Conservation (phyloP, 768 basidiomycete genomes). For the Tylopilus felleus region DNA sequence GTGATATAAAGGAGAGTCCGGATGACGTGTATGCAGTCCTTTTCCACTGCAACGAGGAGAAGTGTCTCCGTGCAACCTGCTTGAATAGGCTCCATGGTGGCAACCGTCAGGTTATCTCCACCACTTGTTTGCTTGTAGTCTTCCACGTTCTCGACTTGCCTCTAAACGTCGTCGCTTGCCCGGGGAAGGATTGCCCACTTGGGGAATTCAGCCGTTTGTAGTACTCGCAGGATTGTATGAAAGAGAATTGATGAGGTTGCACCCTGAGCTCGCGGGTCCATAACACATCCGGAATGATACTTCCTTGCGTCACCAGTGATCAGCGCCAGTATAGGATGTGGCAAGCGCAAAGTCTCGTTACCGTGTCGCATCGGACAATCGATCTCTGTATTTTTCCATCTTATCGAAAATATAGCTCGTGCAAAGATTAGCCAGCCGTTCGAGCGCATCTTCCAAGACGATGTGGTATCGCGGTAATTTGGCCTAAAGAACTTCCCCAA, state of each 20-base stretch:
- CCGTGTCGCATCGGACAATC: not conserved
- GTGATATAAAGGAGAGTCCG: not conserved
- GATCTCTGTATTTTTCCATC: not conserved
- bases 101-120: too few species aligned
- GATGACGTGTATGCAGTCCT: not conserved
- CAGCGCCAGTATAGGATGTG: not conserved
- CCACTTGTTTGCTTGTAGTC: too few species aligned
- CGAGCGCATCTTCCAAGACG: constrained; percentile 7
- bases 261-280: not conserved
- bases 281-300: not conserved
- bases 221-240: not conserved
- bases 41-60: constrained; percentile 8
- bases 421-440: constrained; percentile 5
- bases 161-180: constrained; percentile 1
- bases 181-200: not conserved
- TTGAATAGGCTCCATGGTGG: not conserved
- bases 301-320: constrained; percentile 2
- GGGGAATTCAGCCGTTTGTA: not conserved
- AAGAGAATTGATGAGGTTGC: constrained; percentile 3
- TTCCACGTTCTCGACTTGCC: not conserved
- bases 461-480: constrained; percentile 7
- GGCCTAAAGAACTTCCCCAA: constrained; percentile 1
- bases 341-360: not conserved
- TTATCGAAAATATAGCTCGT: constrained; percentile 10
- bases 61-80: constrained; percentile 1